Conservation (phyloP, 306 rosid genomes). For the Parietaria judaica region DNA sequence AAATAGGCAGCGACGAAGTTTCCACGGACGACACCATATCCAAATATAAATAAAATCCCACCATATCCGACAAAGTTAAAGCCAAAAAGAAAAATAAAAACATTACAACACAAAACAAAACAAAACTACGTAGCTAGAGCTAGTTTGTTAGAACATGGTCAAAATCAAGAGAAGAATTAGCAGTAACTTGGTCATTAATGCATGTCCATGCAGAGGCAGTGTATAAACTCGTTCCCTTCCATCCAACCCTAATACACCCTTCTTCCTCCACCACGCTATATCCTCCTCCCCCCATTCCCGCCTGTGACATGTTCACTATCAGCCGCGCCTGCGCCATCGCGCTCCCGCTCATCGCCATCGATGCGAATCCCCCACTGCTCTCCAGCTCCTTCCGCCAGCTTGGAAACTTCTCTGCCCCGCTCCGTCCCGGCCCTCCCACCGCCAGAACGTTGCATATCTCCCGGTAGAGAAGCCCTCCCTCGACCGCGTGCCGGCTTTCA, state of each 20-base stretch:
- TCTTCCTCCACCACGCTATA: conserved; percentile 69
- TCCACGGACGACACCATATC: no score
- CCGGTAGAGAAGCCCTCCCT: conserved; percentile 35
- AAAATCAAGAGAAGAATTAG: conserved; percentile 8
- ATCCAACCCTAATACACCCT: conserved; percentile 67
- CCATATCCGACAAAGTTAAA: no score
- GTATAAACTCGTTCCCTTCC: conserved; percentile 80
- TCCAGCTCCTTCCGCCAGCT: conserved; percentile 73
- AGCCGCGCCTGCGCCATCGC: conserved; percentile 84
- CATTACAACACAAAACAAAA: no score
- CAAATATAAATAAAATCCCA: no score
- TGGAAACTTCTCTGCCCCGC: conserved; percentile 68
- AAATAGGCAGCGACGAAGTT: no score
- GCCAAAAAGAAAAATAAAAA: no score
- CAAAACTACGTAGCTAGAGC: no score
- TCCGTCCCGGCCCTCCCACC: conserved; percentile 41
- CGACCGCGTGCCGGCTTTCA: conserved; percentile 47
- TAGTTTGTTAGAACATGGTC: no score
- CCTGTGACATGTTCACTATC: conserved; percentile 66
- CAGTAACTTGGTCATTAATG: no score
- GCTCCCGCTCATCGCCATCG: conserved; percentile 62
- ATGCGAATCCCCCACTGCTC: conserved; percentile 28
- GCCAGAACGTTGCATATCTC: conserved; percentile 75
- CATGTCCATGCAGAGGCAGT: conserved; percentile 91
- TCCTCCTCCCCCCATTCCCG: conserved; percentile 49